A percentile compares a stretch with the other conserved stretches of the same genome.
phyloP scores from a whole-genome alignment of 768 basidiomycete species.

The Termitomyces sp. region DNA sequence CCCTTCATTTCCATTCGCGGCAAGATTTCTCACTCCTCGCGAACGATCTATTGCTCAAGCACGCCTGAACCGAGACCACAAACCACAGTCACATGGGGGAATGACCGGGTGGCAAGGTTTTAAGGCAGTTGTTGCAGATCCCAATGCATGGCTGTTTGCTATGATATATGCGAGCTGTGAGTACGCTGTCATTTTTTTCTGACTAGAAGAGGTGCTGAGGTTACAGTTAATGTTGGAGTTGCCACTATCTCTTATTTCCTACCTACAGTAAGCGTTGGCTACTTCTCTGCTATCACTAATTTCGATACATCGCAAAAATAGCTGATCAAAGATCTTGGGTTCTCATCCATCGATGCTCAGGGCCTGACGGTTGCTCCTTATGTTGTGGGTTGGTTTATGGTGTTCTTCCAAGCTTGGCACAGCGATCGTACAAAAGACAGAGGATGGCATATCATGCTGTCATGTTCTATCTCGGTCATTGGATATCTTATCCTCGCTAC shows the following conservation, averaged over 20 bases:
- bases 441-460: constrained; percentile 51
- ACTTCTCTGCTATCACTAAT: not conserved
- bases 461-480: constrained; percentile 36
- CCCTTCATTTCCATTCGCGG: constrained; percentile 51
- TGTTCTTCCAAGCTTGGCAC: constrained; percentile 48
- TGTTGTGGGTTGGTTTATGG: constrained; percentile 49
- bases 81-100: constrained; percentile 51
- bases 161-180: constrained; percentile 49
- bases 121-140: constrained; percentile 43
- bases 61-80: constrained; percentile 49
- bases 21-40: constrained; percentile 44
- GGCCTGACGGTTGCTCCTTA: constrained; percentile 56
- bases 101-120: constrained; percentile 53
- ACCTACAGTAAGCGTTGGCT: constrained; percentile 35
- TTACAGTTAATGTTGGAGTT: constrained; percentile 47
- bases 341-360: constrained; percentile 51
- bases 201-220: not conserved
- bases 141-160: constrained; percentile 49
- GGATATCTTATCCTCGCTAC: constrained; percentile 55
- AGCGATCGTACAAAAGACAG: constrained; percentile 48
- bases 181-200: not conserved
- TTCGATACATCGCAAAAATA: constrained; percentile 9
- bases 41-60: constrained; percentile 54
- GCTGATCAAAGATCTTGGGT: constrained; percentile 53
- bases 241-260: constrained; percentile 54